Conservation (phyloP, 129 eudicot genomes). For the Artemisia annua region DNA sequence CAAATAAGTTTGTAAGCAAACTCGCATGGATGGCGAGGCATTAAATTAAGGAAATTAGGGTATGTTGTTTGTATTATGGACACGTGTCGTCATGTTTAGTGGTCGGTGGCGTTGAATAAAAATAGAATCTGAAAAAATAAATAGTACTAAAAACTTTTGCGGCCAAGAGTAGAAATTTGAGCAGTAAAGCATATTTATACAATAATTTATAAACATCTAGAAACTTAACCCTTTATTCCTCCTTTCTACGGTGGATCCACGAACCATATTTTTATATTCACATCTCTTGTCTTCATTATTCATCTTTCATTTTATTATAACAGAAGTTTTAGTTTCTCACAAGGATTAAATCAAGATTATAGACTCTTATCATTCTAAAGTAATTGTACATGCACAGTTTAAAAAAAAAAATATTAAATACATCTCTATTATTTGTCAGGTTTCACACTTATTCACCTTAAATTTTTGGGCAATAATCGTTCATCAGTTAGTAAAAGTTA, state of each 20-base stretch:
- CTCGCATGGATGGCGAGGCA: constrained; percentile 27
- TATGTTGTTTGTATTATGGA: neutral
- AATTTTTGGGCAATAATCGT: too few relatives aligned
- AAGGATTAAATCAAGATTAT: too few relatives aligned
- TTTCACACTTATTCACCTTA: too few relatives aligned
- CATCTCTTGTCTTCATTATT: too few relatives aligned
- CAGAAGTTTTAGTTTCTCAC: too few relatives aligned
- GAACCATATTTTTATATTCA: too few relatives aligned
- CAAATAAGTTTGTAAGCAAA: neutral
- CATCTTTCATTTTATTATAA: too few relatives aligned
- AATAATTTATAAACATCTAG: constrained; percentile 3
- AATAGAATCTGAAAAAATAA: neutral
- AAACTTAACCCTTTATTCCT: neutral
- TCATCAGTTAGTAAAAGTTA: too few relatives aligned
- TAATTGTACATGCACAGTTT: too few relatives aligned
- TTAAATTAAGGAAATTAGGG: neutral
- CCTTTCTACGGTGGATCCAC: neutral
- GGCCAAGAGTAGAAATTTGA: constrained; percentile 16
- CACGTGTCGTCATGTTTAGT: constrained; percentile 9
- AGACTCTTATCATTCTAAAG: too few relatives aligned
- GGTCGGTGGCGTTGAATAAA: constrained; percentile 29
- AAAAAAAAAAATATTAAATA: too few relatives aligned
- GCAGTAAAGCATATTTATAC: constrained; percentile 18
- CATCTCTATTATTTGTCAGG: too few relatives aligned
- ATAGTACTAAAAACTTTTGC: constrained; percentile 2